Evolutionary conservation across 306 rosid genomes (phyloP).

Genomic region (Fragaria vesca): DNA sequence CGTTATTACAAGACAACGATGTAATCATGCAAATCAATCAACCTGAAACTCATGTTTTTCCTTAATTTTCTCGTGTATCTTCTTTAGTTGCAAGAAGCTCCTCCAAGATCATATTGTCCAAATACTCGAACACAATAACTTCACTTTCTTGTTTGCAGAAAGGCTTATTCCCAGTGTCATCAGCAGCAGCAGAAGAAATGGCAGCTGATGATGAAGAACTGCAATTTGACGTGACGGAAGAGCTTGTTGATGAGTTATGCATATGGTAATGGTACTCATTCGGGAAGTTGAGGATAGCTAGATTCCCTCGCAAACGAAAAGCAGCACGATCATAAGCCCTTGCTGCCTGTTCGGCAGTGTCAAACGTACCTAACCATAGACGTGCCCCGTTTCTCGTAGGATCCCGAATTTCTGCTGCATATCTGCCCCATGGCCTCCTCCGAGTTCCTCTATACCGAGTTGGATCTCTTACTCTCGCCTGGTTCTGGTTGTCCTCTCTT

Average conservation of each 20-base stretch:
- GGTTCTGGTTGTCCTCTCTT: background rate
- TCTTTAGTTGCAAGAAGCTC: conserved; percentile 56
- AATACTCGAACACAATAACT: conserved; percentile 60
- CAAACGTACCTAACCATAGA: conserved; percentile 83
- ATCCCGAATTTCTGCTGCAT: conserved; percentile 90
- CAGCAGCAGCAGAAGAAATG: conserved; percentile 7
- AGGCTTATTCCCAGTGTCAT: background rate
- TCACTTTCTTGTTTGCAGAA: conserved; percentile 2
- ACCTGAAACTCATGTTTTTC: background rate
- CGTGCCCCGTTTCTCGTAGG: conserved; percentile 84
- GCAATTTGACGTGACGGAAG: background rate
- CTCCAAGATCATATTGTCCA: conserved; percentile 68
- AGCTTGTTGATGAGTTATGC: conserved; percentile 10
- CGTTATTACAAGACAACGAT: background rate
- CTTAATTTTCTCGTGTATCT: background rate
- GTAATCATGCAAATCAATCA: background rate
- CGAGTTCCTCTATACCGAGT: conserved; percentile 70
- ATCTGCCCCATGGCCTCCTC: conserved; percentile 89
- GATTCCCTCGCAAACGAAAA: conserved; percentile 69
- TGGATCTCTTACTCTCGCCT: conserved; percentile 22
- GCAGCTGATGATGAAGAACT: conserved; percentile 32
- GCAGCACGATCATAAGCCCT: conserved; percentile 90
- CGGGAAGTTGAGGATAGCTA: conserved; percentile 85
- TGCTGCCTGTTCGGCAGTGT: conserved; percentile 82
- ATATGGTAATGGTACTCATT: conserved; percentile 51